A percentile compares a stretch with the other conserved stretches of the same genome.
These are phyloP conservation scores for Aspergillus sp. DNA, from an alignment of 2,329 filamentous ascomycete species.

Conservation along the genomic window DNA sequence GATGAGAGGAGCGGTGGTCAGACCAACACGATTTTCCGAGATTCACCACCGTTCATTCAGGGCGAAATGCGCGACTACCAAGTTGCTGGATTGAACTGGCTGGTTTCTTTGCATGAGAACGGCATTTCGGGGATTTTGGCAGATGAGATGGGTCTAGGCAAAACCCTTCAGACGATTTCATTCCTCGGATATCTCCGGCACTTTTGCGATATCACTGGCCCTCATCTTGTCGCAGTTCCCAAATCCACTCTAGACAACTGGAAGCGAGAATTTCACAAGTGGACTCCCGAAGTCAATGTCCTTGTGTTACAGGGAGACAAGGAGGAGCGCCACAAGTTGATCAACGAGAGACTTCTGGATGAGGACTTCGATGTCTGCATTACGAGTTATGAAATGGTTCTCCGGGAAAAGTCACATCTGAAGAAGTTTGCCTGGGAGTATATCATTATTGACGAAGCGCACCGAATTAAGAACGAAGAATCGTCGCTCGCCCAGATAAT, in stretches of 20 bases:
- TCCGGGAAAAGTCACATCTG: slow-evolving; percentile 88
- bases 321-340: slow-evolving; percentile 83
- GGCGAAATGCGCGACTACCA: slow-evolving; percentile 96
- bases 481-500: slow-evolving; percentile 96
- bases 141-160: slow-evolving; percentile 98
- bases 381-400: slow-evolving; percentile 98
- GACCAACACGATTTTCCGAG: slow-evolving; percentile 86
- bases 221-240: slow-evolving; percentile 87
- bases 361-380: slow-evolving; percentile 98
- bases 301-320: slow-evolving; percentile 93
- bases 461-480: slow-evolving; percentile 99
- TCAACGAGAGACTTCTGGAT: slow-evolving; percentile 85
- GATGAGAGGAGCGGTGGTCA: slow-evolving; percentile 87
- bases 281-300: slow-evolving; percentile 95
- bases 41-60: slow-evolving; percentile 86
- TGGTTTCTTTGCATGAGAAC: slow-evolving; percentile 96
- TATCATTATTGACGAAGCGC: slow-evolving; percentile 97
- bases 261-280: slow-evolving; percentile 89
- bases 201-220: slow-evolving; percentile 83
- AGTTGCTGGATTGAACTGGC: slow-evolving; percentile 92
- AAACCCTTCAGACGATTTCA: slow-evolving; percentile 95
- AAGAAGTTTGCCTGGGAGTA: slow-evolving; percentile 99
- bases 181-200: slow-evolving; percentile 94
- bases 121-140: slow-evolving; percentile 97
- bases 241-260: slow-evolving; percentile 99